Base-by-base conservation (phyloP, 805 yeast species). In the Ogataea wickerhamii region DNA sequence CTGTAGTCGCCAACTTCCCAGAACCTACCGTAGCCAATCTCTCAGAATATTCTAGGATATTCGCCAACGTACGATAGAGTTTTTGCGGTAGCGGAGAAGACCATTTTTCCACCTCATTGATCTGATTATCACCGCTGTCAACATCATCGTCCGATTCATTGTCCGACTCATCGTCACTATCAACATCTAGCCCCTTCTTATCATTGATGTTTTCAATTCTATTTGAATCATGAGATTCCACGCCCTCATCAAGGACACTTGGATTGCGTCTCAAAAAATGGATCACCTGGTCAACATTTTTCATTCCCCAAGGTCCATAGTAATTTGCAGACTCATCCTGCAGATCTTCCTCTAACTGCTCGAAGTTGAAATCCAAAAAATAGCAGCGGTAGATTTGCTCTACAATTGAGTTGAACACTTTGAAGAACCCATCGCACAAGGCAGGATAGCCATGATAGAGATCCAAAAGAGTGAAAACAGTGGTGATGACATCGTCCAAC, bases 391-490 rank as follows among this genome's bases (percentile, higher is more conserved):
- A 55, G 25, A 78, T 60, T 51, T 79, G 80, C 22, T 62, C 60
- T 5, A 79, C 64, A 4, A 86, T 58, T 18, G 77, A 80, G 37
- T 74, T 74, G 51, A 89, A 87, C 0, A 87, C 82, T 3, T 70
- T 61, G 44, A 88, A 84, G 42, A 87, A 80, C 1, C 87, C 86
- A 41, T 80, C 80, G 37, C 86, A 80, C 13, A 93, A 63, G 12
- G 70, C 66, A 2, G 79, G 65, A 57, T 91, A 91, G 0, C 91
- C 94, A 61, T 89, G 96, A 53, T 82, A 91, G 37, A 79, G 68
- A 61, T 91, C 98, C 34, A 91, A 67, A 24, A 89, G 63, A 14
- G 80, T 76, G 57, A 91, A 87, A 45, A 87, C 71, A 3, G 88
- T 77, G 8, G 43, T 37, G 14, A 91, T 65, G 1, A 91, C 69